Evolutionary conservation across 768 basidiomycete species (phyloP).

Genomic region (Pleurotus citrinopileatus): DNA sequence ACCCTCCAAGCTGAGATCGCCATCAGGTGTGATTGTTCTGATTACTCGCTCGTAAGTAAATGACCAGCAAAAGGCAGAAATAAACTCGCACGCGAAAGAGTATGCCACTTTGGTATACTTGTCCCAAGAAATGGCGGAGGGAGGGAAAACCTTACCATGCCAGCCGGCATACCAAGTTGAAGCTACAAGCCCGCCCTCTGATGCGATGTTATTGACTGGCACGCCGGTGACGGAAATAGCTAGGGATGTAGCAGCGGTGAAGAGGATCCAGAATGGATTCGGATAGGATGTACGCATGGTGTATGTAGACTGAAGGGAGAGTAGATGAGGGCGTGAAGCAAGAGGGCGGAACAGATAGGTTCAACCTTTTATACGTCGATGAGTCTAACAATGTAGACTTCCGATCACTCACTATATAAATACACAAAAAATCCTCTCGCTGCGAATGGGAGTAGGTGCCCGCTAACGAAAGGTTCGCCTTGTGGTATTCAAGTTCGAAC

Average conservation of each 20-base stretch:
- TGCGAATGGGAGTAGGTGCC: no score
- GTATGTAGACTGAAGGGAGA: no score
- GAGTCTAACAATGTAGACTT: no score
- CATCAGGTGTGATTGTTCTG: slow-evolving; percentile 30
- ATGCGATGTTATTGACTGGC: neutral
- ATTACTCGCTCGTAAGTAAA: slow-evolving; percentile 18
- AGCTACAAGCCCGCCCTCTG: slow-evolving; percentile 25
- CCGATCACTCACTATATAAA: no score
- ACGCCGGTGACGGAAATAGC: neutral
- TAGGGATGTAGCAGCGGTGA: neutral
- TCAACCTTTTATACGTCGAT: slow-evolving; percentile 10
- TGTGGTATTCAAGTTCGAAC: no score
- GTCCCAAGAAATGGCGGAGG: slow-evolving; percentile 57
- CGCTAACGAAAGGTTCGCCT: no score
- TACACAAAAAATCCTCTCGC: no score
- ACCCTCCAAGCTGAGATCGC: slow-evolving; percentile 29
- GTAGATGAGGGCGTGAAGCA: no score
- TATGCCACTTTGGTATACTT: slow-evolving; percentile 69
- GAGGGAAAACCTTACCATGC: slow-evolving; percentile 49
- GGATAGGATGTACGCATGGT: no score
- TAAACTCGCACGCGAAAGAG: slow-evolving; percentile 58
- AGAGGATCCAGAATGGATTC: neutral
- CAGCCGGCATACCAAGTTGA: slow-evolving; percentile 69
- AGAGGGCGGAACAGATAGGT: neutral
- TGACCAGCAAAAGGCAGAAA: slow-evolving; percentile 5